Percentiles rank a stretch among this genome's conserved stretches.
These are phyloP conservation scores for Glonium stellatum DNA, from an alignment of 495 filamentous ascomycete species.

Conservation along the genomic window DNA sequence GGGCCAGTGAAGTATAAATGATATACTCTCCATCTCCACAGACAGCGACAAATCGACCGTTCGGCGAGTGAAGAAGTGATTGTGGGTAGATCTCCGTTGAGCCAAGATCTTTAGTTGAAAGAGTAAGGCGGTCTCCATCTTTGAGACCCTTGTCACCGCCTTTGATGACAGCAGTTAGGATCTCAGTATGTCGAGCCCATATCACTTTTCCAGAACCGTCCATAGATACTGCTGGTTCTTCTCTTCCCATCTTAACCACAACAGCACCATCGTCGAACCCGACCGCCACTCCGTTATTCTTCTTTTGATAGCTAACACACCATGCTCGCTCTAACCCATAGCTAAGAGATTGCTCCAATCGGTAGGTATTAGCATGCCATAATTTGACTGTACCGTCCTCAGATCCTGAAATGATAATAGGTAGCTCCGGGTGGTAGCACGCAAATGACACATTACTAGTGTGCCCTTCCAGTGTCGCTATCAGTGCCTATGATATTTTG, in stretches of 20 bases:
- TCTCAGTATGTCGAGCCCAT: slow-evolving; percentile 90
- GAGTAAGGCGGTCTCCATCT: slow-evolving; percentile 75
- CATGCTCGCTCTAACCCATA: slow-evolving; percentile 94
- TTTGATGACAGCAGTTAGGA: slow-evolving; percentile 91
- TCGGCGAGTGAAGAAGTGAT: slow-evolving; percentile 88
- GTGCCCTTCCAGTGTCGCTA: slow-evolving; percentile 93
- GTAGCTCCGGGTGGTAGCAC: slow-evolving; percentile 94
- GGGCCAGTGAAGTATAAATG: slow-evolving; percentile 94
- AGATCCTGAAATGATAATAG: slow-evolving; percentile 96
- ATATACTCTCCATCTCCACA: slow-evolving; percentile 98
- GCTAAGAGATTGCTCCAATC: slow-evolving; percentile 88
- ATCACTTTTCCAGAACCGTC: slow-evolving; percentile 90
- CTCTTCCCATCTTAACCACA: slow-evolving; percentile 92
- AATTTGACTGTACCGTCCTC: slow-evolving; percentile 98
- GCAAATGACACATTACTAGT: slow-evolving; percentile 99
- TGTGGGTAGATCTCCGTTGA: slow-evolving; percentile 96
- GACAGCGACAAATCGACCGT: slow-evolving; percentile 93
- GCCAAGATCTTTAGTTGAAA: slow-evolving; percentile 90
- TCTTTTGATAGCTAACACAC: slow-evolving; percentile 93
- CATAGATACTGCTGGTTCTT: slow-evolving; percentile 95
- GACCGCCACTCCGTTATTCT: slow-evolving; percentile 86
- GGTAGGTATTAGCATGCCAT: slow-evolving; percentile 97
- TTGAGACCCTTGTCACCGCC: slow-evolving; percentile 70
- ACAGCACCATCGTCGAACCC: slow-evolving; percentile 98
- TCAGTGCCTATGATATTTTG: slow-evolving; percentile 79